These are phyloP conservation scores for Rhizoclosmatium globosum DNA, from an alignment of 192 early-diverging fungal genomes.

Conservation along the genomic window DNA sequence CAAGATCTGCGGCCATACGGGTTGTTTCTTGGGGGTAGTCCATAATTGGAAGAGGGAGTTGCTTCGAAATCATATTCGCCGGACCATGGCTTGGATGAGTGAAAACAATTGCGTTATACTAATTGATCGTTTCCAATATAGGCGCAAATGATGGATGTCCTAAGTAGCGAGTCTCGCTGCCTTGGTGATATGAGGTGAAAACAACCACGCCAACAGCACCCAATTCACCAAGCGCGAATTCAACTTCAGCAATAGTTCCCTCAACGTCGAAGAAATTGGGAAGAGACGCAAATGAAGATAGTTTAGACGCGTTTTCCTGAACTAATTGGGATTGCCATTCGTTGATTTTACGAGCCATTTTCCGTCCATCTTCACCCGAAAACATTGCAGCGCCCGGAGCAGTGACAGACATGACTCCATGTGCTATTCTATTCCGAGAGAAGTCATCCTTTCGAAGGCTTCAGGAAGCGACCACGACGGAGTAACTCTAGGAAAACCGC, in stretches of 20 bases:
- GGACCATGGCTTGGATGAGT: not conserved
- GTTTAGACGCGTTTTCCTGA: not conserved
- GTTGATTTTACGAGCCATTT: slow-evolving; percentile 3
- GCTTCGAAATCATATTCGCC: not conserved
- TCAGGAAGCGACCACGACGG: not conserved
- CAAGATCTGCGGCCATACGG: not conserved
- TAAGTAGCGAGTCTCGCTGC: not conserved
- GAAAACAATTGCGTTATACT: not conserved
- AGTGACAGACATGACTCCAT: not conserved
- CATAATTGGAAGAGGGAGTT: not conserved
- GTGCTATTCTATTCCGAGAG: not conserved
- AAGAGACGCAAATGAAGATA: not conserved
- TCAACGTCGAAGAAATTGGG: not conserved
- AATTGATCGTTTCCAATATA: not conserved
- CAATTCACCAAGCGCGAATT: not conserved
- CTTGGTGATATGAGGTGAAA: not conserved
- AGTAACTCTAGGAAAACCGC: not conserved
- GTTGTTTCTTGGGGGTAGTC: not conserved
- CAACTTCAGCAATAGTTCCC: not conserved
- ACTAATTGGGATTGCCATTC: not conserved
- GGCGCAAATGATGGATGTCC: slow-evolving; percentile 2
- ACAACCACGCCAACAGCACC: not conserved
- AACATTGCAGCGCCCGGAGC: not conserved
- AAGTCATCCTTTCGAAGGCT: not conserved
- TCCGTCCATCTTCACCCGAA: not conserved